These are phyloP conservation scores for Terfezia claveryi DNA, from an alignment of 495 filamentous ascomycete species.

Conservation along the genomic window DNA sequence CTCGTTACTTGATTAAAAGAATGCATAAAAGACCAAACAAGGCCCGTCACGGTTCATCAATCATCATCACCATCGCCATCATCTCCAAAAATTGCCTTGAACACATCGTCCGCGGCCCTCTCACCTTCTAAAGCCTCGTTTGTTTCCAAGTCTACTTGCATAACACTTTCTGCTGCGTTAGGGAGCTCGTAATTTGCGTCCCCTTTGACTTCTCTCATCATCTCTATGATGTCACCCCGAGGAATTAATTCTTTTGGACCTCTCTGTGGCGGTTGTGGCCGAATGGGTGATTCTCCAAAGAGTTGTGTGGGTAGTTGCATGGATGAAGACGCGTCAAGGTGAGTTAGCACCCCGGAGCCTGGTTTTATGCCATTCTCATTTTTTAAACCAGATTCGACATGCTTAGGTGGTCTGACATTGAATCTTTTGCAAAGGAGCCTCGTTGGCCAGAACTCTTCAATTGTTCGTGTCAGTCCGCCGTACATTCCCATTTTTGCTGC, in stretches of 20 bases:
- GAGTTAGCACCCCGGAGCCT: background rate
- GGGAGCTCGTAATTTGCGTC: conserved; percentile 7
- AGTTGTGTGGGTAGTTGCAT: conserved; percentile 22
- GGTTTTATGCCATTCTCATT: background rate
- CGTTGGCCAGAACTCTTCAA: conserved; percentile 55
- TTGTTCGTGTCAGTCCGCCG: conserved; percentile 58
- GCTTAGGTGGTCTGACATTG: conserved; percentile 52
- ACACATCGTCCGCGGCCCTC: conserved; percentile 69
- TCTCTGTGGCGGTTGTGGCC: conserved; percentile 11
- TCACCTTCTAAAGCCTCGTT: conserved; percentile 75
- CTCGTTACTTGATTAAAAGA: too few relatives aligned
- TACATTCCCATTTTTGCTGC: conserved; percentile 90
- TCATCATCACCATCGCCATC: conserved; percentile 51
- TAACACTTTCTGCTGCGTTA: conserved; percentile 11
- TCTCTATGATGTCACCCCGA: conserved; percentile 30
- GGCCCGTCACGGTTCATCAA: background rate
- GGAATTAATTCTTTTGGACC: conserved; percentile 23
- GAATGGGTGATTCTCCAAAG: conserved; percentile 7
- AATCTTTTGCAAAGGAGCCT: conserved; percentile 83
- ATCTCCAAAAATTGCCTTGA: conserved; percentile 84
- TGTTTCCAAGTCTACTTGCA: conserved; percentile 44
- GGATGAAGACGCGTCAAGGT: conserved; percentile 16
- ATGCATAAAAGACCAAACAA: too few relatives aligned
- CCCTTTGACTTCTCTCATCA: conserved; percentile 25
- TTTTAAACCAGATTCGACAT: conserved; percentile 30